A percentile compares a stretch with the other conserved stretches of the same genome.
Evolutionary conservation across 805 yeast species (phyloP).

Genomic region (Kregervanrija pseudodelftensis): DNA sequence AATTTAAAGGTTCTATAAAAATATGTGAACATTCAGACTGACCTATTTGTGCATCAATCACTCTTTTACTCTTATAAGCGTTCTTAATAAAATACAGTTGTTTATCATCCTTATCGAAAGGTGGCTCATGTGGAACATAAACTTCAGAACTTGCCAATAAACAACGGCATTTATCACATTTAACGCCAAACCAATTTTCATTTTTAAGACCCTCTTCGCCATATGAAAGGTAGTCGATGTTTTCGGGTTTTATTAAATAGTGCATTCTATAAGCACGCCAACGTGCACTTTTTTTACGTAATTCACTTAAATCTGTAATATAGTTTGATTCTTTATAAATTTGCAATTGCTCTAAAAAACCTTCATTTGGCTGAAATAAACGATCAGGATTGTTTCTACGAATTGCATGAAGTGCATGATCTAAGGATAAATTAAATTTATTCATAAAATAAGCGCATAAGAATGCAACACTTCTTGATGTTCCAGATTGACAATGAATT

Average conservation of each 20-base stretch:
- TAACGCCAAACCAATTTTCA: slow-evolving; percentile 27
- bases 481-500: slow-evolving; percentile 48
- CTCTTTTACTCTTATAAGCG: slow-evolving; percentile 54
- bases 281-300: slow-evolving; percentile 11
- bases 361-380: slow-evolving; percentile 61
- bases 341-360: slow-evolving; percentile 65
- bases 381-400: slow-evolving; percentile 43
- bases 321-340: slow-evolving; percentile 42
- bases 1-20: slow-evolving; percentile 79
- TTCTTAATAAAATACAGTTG: slow-evolving; percentile 61
- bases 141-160: slow-evolving; percentile 56
- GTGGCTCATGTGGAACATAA: slow-evolving; percentile 59
- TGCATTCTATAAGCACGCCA: slow-evolving; percentile 15
- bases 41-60: slow-evolving; percentile 51
- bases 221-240: slow-evolving; percentile 8
- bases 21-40: slow-evolving; percentile 68
- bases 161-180: slow-evolving; percentile 82
- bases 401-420: slow-evolving; percentile 72
- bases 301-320: slow-evolving; percentile 30
- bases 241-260: slow-evolving; percentile 5
- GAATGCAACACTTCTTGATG: slow-evolving; percentile 41
- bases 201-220: slow-evolving; percentile 5
- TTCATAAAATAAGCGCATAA: slow-evolving; percentile 43
- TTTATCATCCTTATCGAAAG: slow-evolving; percentile 49
- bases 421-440: slow-evolving; percentile 44